These are phyloP conservation scores for Candolleomyces eurysporus DNA, from an alignment of 768 basidiomycete species.

Conservation along the genomic window DNA sequence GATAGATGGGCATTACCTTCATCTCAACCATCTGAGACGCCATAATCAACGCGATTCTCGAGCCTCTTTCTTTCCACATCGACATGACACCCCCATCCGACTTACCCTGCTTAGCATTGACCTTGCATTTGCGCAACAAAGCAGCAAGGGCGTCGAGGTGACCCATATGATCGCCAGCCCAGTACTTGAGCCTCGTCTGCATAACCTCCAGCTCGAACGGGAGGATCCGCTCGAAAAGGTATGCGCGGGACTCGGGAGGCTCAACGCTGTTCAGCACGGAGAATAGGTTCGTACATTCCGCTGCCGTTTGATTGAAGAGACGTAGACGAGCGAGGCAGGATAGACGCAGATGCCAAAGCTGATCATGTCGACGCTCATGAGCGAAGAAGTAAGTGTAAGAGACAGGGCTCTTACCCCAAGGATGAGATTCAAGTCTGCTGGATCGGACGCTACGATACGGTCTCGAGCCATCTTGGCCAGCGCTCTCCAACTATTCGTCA, in stretches of 20 bases:
- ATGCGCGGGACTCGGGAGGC: constrained; percentile 48
- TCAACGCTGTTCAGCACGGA: constrained; percentile 61
- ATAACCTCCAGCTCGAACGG: constrained; percentile 69
- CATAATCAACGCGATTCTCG: constrained; percentile 72
- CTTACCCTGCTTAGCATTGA: constrained; percentile 39
- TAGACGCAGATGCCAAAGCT: constrained; percentile 86
- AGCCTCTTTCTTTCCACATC: constrained; percentile 85
- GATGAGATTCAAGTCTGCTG: constrained; percentile 62
- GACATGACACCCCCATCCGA: constrained; percentile 24
- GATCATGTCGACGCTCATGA: background rate
- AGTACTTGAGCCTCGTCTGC: constrained; percentile 72
- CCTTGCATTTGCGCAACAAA: constrained; percentile 62
- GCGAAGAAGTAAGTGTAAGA: background rate
- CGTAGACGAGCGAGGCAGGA: constrained; percentile 77
- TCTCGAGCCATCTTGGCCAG: constrained; percentile 84
- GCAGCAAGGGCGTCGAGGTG: constrained; percentile 72
- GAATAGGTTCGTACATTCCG: constrained; percentile 81
- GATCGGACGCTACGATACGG: constrained; percentile 65
- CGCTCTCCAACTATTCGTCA: constrained; percentile 87
- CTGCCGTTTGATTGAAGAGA: constrained; percentile 83
- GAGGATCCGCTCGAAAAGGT: constrained; percentile 59
- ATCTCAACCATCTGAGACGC: constrained; percentile 84
- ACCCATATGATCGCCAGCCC: constrained; percentile 78
- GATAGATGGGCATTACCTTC: constrained; percentile 48
- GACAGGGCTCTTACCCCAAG: constrained; percentile 53